Percentiles rank a stretch among this genome's conserved stretches.
Conservation (phyloP, 2,329 filamentous ascomycete genomes). For the Colletotrichum tanaceti region DNA sequence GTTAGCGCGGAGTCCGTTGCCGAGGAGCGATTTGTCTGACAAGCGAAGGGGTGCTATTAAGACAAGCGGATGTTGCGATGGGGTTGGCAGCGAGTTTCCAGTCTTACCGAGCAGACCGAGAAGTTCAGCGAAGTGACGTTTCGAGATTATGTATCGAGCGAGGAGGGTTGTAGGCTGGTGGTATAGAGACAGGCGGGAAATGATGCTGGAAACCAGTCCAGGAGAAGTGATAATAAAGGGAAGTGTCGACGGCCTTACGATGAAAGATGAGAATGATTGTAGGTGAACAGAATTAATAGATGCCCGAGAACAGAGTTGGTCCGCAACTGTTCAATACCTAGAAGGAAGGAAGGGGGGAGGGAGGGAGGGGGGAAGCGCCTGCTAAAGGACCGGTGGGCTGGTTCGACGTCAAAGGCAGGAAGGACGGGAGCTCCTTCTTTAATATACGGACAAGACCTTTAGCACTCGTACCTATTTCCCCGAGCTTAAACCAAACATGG, state of each 20-base stretch:
- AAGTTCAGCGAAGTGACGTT: slow-evolving; percentile 4
- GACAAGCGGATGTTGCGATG: not conserved
- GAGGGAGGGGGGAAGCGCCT: slow-evolving; percentile 18
- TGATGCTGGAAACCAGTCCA: slow-evolving; percentile 29
- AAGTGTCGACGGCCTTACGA: slow-evolving; percentile 10
- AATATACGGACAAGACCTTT: slow-evolving; percentile 30
- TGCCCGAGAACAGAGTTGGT: slow-evolving; percentile 14
- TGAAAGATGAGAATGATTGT: slow-evolving; percentile 26
- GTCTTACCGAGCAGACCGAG: slow-evolving; percentile 27
- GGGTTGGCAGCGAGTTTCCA: slow-evolving; percentile 9
- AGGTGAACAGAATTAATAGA: slow-evolving; percentile 34
- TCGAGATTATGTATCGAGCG: slow-evolving; percentile 4
- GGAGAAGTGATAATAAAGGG: slow-evolving; percentile 12
- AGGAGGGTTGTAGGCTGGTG: not conserved
- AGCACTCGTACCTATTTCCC: slow-evolving; percentile 1
- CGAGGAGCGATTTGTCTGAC: not conserved
- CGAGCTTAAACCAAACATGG: slow-evolving; percentile 26
- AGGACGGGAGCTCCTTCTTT: slow-evolving; percentile 29
- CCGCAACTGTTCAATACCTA: slow-evolving; percentile 24
- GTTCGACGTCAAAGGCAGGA: slow-evolving; percentile 31
- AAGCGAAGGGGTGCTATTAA: not conserved
- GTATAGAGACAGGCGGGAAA: slow-evolving; percentile 31
- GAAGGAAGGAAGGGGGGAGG: slow-evolving; percentile 8
- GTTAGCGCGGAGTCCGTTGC: slow-evolving; percentile 10
- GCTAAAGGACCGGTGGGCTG: slow-evolving; percentile 28